These are phyloP conservation scores for Suillus decipiens DNA, from an alignment of 768 basidiomycete genomes.

Conservation along the genomic window DNA sequence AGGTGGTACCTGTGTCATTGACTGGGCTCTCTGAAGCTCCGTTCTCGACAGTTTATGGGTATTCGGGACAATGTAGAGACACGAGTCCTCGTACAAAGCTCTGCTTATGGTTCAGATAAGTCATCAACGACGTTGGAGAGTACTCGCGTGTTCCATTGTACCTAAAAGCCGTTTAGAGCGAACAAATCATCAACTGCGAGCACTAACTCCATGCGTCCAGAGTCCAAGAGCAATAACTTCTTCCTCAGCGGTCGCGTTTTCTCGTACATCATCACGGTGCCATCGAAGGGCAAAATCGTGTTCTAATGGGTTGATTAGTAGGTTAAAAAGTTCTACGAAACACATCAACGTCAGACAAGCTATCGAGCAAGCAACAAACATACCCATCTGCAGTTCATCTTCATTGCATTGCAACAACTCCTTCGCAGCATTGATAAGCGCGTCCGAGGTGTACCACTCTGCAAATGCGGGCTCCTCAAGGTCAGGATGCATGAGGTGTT, in stretches of 20 bases:
- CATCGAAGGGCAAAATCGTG: constrained; percentile 75
- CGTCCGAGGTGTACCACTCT: constrained; percentile 65
- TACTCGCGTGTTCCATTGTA: constrained; percentile 82
- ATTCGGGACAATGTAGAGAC: constrained; percentile 69
- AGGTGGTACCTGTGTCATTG: constrained; percentile 51
- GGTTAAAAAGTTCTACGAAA: constrained; percentile 66
- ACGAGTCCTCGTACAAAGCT: constrained; percentile 67
- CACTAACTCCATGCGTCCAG: constrained; percentile 69
- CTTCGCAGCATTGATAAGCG: constrained; percentile 43
- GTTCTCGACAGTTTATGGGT: constrained; percentile 64
- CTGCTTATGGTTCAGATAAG: constrained; percentile 35
- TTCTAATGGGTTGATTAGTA: constrained; percentile 66
- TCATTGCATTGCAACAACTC: constrained; percentile 57
- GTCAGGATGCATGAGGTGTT: constrained; percentile 80
- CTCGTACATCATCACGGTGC: constrained; percentile 77
- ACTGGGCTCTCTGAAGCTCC: constrained; percentile 56
- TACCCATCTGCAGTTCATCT: constrained; percentile 69
- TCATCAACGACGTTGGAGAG: neutral
- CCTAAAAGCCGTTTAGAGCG: constrained; percentile 35
- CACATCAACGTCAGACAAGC: neutral
- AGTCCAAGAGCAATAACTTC: constrained; percentile 56
- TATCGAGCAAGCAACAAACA: constrained; percentile 30
- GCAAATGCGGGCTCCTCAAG: constrained; percentile 61
- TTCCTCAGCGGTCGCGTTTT: constrained; percentile 57
- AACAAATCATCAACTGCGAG: neutral